These are phyloP conservation scores for Cucurbitaria berberidis DNA, from an alignment of 2,329 filamentous ascomycete genomes.

Conservation along the genomic window DNA sequence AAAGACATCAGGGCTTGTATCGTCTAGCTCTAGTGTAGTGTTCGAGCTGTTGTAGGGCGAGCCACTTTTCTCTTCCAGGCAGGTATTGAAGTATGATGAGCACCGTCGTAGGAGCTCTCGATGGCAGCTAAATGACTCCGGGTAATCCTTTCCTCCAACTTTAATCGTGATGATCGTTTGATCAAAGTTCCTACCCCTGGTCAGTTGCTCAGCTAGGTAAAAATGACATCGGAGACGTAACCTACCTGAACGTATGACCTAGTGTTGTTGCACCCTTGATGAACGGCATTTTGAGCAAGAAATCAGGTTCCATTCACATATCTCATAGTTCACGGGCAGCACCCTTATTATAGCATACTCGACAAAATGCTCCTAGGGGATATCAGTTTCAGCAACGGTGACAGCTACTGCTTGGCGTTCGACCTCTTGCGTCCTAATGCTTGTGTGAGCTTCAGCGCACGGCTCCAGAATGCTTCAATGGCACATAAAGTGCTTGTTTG, in stretches of 20 bases:
- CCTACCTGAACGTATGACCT: conserved; percentile 45
- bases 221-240: background rate
- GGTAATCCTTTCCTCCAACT: conserved; percentile 38
- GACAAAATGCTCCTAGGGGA: conserved; percentile 11
- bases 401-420: conserved; percentile 32
- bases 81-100: conserved; percentile 42
- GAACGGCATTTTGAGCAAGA: conserved; percentile 47
- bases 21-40: conserved; percentile 38
- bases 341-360: conserved; percentile 12
- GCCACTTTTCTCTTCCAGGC: conserved; percentile 34
- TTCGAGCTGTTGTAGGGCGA: conserved; percentile 43
- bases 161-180: conserved; percentile 46
- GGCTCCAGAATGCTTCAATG: conserved; percentile 11
- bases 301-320: conserved; percentile 41
- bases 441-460: conserved; percentile 15
- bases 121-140: conserved; percentile 46
- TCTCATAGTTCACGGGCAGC: conserved; percentile 4
- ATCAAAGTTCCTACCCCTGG: conserved; percentile 40
- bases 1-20: conserved; percentile 46
- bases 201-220: conserved; percentile 16
- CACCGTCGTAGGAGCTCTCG: conserved; percentile 42
- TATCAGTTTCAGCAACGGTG: conserved; percentile 25
- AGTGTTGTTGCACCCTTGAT: conserved; percentile 42
- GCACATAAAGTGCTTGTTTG: conserved; percentile 19
- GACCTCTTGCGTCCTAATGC: conserved; percentile 19